These are phyloP conservation scores for Epicoccum nigrum DNA, from an alignment of 2,329 filamentous ascomycete species.

Conservation along the genomic window DNA sequence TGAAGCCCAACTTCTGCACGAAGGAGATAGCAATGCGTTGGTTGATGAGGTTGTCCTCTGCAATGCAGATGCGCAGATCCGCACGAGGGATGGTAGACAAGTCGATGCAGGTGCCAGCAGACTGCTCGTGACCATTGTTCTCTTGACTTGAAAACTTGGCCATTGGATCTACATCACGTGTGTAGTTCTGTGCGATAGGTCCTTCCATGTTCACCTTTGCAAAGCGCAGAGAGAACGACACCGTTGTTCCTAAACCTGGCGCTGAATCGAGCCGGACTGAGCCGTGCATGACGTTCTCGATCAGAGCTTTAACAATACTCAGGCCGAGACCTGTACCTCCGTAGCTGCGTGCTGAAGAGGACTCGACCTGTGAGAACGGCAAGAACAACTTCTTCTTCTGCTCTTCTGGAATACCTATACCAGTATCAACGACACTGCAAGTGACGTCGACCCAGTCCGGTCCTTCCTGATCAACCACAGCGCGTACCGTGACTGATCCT, in stretches of 20 bases:
- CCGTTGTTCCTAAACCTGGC: conserved; percentile 71
- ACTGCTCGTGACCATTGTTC: conserved; percentile 51
- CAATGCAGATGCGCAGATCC: conserved; percentile 85
- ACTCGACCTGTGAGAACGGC: conserved; percentile 91
- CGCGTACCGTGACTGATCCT: conserved; percentile 83
- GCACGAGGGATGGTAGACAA: conserved; percentile 76
- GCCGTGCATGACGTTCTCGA: conserved; percentile 90
- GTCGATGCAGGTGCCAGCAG: conserved; percentile 44
- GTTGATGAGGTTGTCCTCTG: conserved; percentile 94
- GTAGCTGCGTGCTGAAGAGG: conserved; percentile 87
- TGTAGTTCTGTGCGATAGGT: conserved; percentile 51
- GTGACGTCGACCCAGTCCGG: conserved; percentile 74
- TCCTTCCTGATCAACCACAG: conserved; percentile 73
- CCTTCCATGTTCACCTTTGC: conserved; percentile 75
- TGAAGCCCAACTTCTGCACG: conserved; percentile 82
- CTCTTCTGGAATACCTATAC: conserved; percentile 85
- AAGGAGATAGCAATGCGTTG: conserved; percentile 94
- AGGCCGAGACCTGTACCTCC: conserved; percentile 89
- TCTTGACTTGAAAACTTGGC: conserved; percentile 60
- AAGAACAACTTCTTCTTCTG: conserved; percentile 86
- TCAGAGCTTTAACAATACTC: conserved; percentile 92
- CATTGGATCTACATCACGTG: conserved; percentile 59
- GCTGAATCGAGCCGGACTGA: conserved; percentile 81
- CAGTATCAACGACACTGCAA: conserved; percentile 87
- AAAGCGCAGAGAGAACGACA: conserved; percentile 84